These are phyloP conservation scores for Aphanomyces stellatus DNA, from an alignment of 352 stramenopile genomes.

Conservation along the genomic window DNA sequence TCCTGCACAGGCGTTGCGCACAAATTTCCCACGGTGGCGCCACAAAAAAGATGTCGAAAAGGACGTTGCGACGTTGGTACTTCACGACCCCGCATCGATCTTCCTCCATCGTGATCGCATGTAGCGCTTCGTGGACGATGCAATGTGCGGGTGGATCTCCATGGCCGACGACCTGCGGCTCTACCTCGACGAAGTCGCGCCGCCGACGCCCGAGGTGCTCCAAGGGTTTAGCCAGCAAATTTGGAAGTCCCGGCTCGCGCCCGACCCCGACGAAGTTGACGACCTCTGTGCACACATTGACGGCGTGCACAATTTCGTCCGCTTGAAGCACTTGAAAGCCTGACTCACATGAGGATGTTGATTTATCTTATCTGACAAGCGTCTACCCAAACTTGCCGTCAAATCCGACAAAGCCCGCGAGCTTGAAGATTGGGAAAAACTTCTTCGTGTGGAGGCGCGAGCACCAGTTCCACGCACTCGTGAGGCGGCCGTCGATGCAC, in stretches of 20 bases:
- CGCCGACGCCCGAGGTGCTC: background rate
- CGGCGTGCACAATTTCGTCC: slow-evolving; percentile 43
- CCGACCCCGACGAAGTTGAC: slow-evolving; percentile 35
- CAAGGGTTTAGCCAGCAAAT: slow-evolving; percentile 42
- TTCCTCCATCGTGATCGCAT: slow-evolving; percentile 25
- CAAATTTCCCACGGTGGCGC: slow-evolving; percentile 43
- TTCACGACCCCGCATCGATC: slow-evolving; percentile 40
- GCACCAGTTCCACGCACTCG: slow-evolving; percentile 97
- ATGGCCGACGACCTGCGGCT: slow-evolving; percentile 44
- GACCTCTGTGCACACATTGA: slow-evolving; percentile 62
- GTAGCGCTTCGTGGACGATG: slow-evolving; percentile 52
- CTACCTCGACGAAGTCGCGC: slow-evolving; percentile 4
- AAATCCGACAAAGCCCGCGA: slow-evolving; percentile 94
- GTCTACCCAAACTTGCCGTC: slow-evolving; percentile 90
- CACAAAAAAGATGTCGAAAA: slow-evolving; percentile 30
- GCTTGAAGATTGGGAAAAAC: slow-evolving; percentile 95
- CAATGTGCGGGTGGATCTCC: slow-evolving; percentile 52
- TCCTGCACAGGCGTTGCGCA: background rate
- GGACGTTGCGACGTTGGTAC: slow-evolving; percentile 13
- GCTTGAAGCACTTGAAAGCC: slow-evolving; percentile 41
- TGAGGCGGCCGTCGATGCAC: slow-evolving; percentile 95
- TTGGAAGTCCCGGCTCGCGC: slow-evolving; percentile 53
- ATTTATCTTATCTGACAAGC: background rate
- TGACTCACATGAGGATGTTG: slow-evolving; percentile 19
- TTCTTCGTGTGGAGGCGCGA: slow-evolving; percentile 88